phyloP scores from a whole-genome alignment of 805 yeast genomes.

The Isabelozyma rhagii region DNA sequence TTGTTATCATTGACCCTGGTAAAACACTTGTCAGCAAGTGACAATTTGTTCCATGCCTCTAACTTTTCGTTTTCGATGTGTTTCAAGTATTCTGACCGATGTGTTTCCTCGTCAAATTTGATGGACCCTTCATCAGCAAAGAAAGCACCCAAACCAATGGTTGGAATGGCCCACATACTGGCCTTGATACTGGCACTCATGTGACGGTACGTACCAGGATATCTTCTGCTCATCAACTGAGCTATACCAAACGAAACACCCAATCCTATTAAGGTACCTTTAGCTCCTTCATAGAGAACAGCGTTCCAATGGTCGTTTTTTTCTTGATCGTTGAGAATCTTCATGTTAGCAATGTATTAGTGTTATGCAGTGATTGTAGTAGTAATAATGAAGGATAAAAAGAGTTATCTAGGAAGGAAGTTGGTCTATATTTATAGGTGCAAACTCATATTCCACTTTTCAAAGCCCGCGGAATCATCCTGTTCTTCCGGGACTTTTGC shows the following conservation, averaged over 20 bases:
- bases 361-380: neutral
- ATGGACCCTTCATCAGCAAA: conserved; percentile 71
- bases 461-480: neutral
- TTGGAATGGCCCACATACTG: conserved; percentile 67
- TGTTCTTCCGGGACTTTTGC: neutral
- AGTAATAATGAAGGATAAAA: neutral
- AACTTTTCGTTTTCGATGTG: conserved; percentile 44
- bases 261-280: conserved; percentile 59
- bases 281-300: conserved; percentile 56
- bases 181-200: conserved; percentile 44
- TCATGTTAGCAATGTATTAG: conserved; percentile 44
- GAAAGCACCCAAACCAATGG: conserved; percentile 58
- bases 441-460: neutral
- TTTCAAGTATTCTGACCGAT: conserved; percentile 46
- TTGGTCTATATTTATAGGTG: neutral
- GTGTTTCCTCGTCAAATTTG: conserved; percentile 58
- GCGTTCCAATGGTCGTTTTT: conserved; percentile 60
- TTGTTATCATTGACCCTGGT: conserved; percentile 52
- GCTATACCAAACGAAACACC: conserved; percentile 53
- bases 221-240: conserved; percentile 30
- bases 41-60: conserved; percentile 49
- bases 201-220: conserved; percentile 47
- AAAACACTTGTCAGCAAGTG: conserved; percentile 47
- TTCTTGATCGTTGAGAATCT: conserved; percentile 64
- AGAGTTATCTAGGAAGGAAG: neutral